phyloP scores from a whole-genome alignment of 2,329 filamentous ascomycete genomes.

The Aphanoascus verrucosus region DNA sequence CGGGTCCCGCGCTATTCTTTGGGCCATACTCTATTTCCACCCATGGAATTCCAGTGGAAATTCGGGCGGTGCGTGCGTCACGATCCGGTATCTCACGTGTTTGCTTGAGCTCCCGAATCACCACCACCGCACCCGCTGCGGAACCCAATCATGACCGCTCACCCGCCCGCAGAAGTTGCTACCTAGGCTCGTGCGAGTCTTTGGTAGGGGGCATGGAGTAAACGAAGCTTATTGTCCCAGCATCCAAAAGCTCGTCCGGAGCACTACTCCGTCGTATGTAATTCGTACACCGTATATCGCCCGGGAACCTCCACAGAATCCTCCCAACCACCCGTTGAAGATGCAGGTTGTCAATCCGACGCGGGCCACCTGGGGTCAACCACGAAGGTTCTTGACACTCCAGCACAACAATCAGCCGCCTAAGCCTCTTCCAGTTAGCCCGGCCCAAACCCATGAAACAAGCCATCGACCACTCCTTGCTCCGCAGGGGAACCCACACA shows the following conservation, averaged over 20 bases:
- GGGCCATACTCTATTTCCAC: no score
- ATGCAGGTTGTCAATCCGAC: slow-evolving; percentile 8
- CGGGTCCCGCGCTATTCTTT: no score
- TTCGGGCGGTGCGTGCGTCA: background rate
- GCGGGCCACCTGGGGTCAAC: slow-evolving; percentile 9
- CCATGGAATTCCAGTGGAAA: no score
- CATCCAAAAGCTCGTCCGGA: background rate
- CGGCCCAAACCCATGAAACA: slow-evolving; percentile 6
- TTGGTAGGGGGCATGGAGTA: background rate
- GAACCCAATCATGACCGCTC: background rate
- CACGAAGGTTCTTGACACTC: slow-evolving; percentile 3
- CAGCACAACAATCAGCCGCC: background rate
- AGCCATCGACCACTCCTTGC: slow-evolving; percentile 6
- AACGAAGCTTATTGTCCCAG: no score
- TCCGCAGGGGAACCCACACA: slow-evolving; percentile 8
- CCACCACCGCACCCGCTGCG: no score
- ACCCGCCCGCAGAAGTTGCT: background rate
- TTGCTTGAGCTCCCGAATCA: background rate
- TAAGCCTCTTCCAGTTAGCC: background rate
- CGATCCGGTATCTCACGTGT: background rate
- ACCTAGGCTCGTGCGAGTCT: background rate
- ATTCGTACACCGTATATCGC: background rate
- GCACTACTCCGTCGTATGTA: background rate
- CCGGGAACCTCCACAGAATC: background rate
- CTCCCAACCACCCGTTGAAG: slow-evolving; percentile 10